phyloP scores from a whole-genome alignment of 805 yeast species.

The Yarrowia sp. region DNA sequence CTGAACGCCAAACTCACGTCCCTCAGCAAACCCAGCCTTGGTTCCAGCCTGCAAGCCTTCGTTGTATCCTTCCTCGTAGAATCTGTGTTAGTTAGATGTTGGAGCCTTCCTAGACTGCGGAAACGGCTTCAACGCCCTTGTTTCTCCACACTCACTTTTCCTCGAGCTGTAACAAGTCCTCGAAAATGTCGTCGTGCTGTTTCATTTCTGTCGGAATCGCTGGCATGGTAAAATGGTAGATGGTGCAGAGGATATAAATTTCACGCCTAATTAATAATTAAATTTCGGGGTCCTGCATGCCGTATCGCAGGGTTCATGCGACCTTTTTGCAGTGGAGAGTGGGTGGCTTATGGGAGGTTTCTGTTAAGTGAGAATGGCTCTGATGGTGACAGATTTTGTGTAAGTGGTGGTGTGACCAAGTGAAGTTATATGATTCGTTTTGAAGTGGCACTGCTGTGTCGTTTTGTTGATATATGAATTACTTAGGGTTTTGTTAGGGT shows the following conservation, averaged over 20 bases:
- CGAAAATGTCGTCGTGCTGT: conserved; percentile 40
- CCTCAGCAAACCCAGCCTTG: conserved; percentile 63
- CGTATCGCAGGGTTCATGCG: not conserved
- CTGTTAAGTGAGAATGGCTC: too few species aligned
- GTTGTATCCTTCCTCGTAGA: conserved; percentile 63
- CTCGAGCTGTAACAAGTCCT: conserved; percentile 60
- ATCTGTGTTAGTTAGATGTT: conserved; percentile 38
- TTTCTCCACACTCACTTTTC: conserved; percentile 41
- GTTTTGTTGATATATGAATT: too few species aligned
- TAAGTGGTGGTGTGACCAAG: too few species aligned
- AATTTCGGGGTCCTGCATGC: not conserved
- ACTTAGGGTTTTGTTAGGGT: too few species aligned
- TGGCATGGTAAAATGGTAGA: not conserved
- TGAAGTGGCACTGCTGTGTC: too few species aligned
- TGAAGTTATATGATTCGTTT: too few species aligned
- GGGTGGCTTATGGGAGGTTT: too few species aligned
- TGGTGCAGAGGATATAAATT: not conserved
- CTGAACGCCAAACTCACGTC: conserved; percentile 72
- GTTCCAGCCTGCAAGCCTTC: conserved; percentile 70
- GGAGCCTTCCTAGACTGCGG: too few species aligned
- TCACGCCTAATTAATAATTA: not conserved
- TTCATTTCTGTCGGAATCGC: conserved; percentile 8
- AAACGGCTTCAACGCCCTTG: too few species aligned
- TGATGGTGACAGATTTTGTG: too few species aligned
- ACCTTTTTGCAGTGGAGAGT: too few species aligned